phyloP scores from a whole-genome alignment of 2,329 filamentous ascomycete genomes.

The Plectosphaerella cucumerina region DNA sequence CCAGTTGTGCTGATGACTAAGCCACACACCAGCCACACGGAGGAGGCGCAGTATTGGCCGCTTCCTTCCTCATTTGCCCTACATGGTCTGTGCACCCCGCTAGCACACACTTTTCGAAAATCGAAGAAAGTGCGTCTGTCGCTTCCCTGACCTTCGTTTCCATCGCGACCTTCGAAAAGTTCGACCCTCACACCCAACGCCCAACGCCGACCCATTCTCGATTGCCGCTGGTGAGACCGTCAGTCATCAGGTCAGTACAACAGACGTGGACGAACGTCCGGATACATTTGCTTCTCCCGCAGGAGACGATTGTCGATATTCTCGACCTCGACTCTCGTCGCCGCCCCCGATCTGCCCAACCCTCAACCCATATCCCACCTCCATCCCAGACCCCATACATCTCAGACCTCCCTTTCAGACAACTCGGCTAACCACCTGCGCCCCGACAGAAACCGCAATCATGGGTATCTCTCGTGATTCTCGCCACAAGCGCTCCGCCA shows the following conservation, averaged over 20 bases:
- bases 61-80: background rate
- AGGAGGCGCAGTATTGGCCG: no score
- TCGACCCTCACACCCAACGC: conserved; percentile 4
- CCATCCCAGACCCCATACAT: background rate
- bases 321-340: background rate
- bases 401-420: background rate
- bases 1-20: no score
- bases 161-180: conserved; percentile 5
- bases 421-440: conserved; percentile 18
- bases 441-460: conserved; percentile 65
- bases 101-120: background rate
- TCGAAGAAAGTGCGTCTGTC: background rate
- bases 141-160: background rate
- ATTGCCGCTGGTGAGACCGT: conserved; percentile 44
- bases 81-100: conserved; percentile 2
- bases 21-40: no score
- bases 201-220: conserved; percentile 14
- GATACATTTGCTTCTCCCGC: background rate
- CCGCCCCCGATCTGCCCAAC: background rate
- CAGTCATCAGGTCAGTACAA: conserved; percentile 44
- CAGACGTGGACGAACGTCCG: conserved; percentile 7
- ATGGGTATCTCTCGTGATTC: conserved; percentile 99
- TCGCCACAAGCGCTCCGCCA: conserved; percentile 99
- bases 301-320: background rate
- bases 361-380: background rate